Conservation (phyloP, 805 yeast genomes). For the Yarrowia yakushimensis region DNA sequence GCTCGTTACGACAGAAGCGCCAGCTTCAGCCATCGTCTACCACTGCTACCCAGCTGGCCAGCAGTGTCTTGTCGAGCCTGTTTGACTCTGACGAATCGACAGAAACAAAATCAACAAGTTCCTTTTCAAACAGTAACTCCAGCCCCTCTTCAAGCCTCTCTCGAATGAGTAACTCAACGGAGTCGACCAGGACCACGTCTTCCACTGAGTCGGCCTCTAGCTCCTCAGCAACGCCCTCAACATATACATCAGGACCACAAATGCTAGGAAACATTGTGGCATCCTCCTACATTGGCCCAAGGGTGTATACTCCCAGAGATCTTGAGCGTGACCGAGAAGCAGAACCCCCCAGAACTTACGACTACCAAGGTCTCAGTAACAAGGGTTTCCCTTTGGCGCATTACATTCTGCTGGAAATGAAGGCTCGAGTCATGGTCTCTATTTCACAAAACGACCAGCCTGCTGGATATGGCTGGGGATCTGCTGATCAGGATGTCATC, state of each 20-base stretch:
- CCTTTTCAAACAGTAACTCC: neutral
- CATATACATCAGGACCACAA: neutral
- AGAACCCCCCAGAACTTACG: neutral
- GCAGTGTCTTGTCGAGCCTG: neutral
- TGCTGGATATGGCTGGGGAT: slow-evolving; percentile 3
- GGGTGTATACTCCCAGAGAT: slow-evolving; percentile 29
- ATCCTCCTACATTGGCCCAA: neutral
- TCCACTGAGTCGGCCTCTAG: neutral
- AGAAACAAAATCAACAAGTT: neutral
- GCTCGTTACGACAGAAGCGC: neutral
- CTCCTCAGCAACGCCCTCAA: neutral
- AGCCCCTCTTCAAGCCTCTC: neutral
- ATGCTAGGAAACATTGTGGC: slow-evolving; percentile 1
- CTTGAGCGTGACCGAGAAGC: slow-evolving; percentile 24
- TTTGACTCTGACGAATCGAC: neutral
- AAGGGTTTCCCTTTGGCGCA: slow-evolving; percentile 6
- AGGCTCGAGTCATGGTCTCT: slow-evolving; percentile 15
- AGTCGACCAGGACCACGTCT: neutral
- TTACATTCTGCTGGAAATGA: slow-evolving; percentile 1
- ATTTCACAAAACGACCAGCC: slow-evolving; percentile 3
- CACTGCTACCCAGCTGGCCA: neutral
- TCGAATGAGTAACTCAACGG: neutral
- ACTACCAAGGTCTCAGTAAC: slow-evolving; percentile 15
- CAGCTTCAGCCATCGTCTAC: neutral
- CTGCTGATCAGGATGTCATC: neutral